Base-by-base conservation (phyloP, 139 green algal species). In the Asterochloris sp. region DNA sequence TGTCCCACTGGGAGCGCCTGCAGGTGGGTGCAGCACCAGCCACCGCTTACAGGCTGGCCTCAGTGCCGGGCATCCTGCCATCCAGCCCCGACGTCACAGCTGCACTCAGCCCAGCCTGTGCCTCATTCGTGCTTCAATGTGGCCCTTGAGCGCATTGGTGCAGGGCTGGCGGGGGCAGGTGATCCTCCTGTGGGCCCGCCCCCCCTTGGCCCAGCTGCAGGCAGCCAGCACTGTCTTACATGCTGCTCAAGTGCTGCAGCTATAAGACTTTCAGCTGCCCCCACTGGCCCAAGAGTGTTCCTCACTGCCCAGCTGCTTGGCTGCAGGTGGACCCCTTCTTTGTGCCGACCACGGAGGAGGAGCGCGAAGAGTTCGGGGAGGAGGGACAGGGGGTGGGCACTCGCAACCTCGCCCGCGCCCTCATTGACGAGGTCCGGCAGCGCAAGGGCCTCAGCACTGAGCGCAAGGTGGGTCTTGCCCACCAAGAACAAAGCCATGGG, bases 331-430 rank as follows among this genome's bases (percentile, higher is more conserved):
- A 99, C 83, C 97, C 97, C 12, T 99, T 98, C 89, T 99, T 98
- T 79, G 90, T 96, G 69, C 97, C 96, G 13, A 93, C 87, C 4
- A 99, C 97, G 14, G 94, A 98, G 87, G 97, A 99, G 78, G 95
- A 99, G 89, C 88, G 96, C 1, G 97, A 99, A 88, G 97, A 99
- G 90, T 97, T 95, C 90, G 97, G 97, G 10, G 96, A 98, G 83
- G 94, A 96, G 75, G 92, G 90, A 11, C 88, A 94, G 73, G 87
- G 88, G 0, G 83, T 90, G 0, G 88, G 87, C 9, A 80, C 83
- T 17, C 67, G 89, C 74, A 97, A 98, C 86, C 82, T 98, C n/a
- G 95, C 96, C 19, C 86, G 90, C 15, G 81, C 88, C 12, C 84
- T 98, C 0, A 94, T 99, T 11, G 93, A 99, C 71, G 86, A 87